These are phyloP conservation scores for Moesziomyces globuligerus DNA, from an alignment of 1,284 basidiomycete genomes.

Conservation along the genomic window DNA sequence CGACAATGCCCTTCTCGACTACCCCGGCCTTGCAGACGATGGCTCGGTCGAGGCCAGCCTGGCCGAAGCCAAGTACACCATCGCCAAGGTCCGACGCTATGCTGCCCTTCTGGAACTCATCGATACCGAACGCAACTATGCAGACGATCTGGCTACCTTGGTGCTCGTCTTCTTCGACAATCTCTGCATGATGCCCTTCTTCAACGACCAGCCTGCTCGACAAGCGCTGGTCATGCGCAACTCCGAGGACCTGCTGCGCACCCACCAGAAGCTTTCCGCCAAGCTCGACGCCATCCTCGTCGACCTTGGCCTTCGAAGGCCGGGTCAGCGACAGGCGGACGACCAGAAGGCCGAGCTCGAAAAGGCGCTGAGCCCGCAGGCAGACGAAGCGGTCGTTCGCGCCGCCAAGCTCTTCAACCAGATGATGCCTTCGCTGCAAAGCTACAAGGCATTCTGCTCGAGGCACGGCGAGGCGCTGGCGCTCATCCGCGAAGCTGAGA, in stretches of 20 bases:
- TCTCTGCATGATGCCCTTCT: constrained; percentile 59
- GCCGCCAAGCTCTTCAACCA: constrained; percentile 47
- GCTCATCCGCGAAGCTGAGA: constrained; percentile 61
- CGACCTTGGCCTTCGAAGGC: constrained; percentile 42
- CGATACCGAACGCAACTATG: constrained; percentile 64
- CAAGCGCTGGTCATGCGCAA: constrained; percentile 60
- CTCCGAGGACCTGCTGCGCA: constrained; percentile 51
- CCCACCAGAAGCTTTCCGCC: constrained; percentile 55
- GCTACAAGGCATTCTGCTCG: constrained; percentile 64
- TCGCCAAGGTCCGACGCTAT: constrained; percentile 46
- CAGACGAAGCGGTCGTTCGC: constrained; percentile 47
- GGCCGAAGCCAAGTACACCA: constrained; percentile 25
- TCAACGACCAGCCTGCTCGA: constrained; percentile 55
- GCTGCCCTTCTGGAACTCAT: constrained; percentile 62
- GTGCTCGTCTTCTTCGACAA: constrained; percentile 64
- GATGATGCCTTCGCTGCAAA: constrained; percentile 44
- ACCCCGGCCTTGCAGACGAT: constrained; percentile 7
- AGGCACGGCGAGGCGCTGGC: constrained; percentile 63
- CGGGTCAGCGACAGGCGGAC: constrained; percentile 15
- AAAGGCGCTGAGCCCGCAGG: constrained; percentile 46
- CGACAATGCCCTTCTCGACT: constrained; percentile 16
- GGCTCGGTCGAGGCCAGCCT: constrained; percentile 10
- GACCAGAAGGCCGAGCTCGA: constrained; percentile 36
- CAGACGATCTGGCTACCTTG: constrained; percentile 60
- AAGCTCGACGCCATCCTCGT: constrained; percentile 51